phyloP scores from a whole-genome alignment of 192 early-diverging fungal species.

The Dissophora globulifera region DNA sequence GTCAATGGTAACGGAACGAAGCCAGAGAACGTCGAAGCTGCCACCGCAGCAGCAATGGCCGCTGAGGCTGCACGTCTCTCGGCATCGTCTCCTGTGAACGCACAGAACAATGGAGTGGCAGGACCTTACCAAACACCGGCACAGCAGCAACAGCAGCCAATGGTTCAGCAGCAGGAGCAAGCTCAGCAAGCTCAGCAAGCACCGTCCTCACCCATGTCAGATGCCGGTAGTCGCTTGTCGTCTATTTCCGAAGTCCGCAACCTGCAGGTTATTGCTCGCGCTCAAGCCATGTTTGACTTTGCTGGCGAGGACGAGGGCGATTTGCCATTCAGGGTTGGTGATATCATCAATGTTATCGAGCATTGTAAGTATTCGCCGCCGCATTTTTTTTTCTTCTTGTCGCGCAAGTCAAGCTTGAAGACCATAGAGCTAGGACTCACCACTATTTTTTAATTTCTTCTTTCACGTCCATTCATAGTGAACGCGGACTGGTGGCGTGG shows the following conservation, averaged over 20 bases:
- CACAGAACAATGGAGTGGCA: neutral
- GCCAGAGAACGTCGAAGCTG: slow-evolving; percentile 15
- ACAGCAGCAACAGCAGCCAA: slow-evolving; percentile 29
- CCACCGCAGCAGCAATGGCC: slow-evolving; percentile 35
- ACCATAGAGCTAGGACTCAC: neutral
- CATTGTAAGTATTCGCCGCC: slow-evolving; percentile 29
- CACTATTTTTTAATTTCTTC: neutral
- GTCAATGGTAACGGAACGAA: slow-evolving; percentile 11
- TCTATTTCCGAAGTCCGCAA: slow-evolving; percentile 18
- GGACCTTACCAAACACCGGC: slow-evolving; percentile 19
- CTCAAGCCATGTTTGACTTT: slow-evolving; percentile 52
- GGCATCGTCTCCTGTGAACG: slow-evolving; percentile 12
- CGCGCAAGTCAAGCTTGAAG: neutral
- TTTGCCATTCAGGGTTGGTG: slow-evolving; percentile 51
- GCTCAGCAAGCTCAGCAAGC: slow-evolving; percentile 2
- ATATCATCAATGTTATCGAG: slow-evolving; percentile 48
- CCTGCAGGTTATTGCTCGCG: slow-evolving; percentile 46
- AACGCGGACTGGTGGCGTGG: slow-evolving; percentile 52
- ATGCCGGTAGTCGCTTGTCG: slow-evolving; percentile 24
- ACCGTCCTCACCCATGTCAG: slow-evolving; percentile 31
- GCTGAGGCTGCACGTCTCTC: slow-evolving; percentile 34
- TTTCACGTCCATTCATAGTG: slow-evolving; percentile 18
- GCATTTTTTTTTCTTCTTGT: too few relatives aligned
- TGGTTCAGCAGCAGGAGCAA: slow-evolving; percentile 28
- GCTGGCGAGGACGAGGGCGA: slow-evolving; percentile 47